Base-by-base conservation (phyloP, 306 rosid species). In the Mucuna pruriens region DNA sequence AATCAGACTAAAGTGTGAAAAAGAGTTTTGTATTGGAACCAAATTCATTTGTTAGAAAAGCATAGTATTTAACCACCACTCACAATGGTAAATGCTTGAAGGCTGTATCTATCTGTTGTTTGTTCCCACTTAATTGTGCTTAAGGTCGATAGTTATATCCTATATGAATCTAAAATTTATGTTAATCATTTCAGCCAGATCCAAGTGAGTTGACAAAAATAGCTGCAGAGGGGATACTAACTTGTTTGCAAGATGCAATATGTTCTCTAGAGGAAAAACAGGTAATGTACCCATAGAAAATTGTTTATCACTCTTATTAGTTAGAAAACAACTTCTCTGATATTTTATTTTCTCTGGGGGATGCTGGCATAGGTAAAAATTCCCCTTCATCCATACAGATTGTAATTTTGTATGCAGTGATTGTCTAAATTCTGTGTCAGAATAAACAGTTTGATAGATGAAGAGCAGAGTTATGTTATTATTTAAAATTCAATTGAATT, bases 211-310 rank as follows among this genome's bases (percentile, higher is more conserved):
- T 91, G 71, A 77, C 67, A 72, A 89, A 90, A 85, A 91, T 93
- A 87, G 99, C 99, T 55, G 90, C 96, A 19, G 97, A 88, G 81
- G 99, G 99, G 82, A 89, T 95, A 87, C 87, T 93, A 57, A 93
- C 97, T 71, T 95, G 98, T 86, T 85, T 95, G 82, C 92, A 93
- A 85, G 99, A 95, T 78, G 97, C 85, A 58, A 91, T 91, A 62
- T 90, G 86, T 82, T 88, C 90, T 74, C 88, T 95, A 42, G 79
- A 87, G 85, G 92, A 91, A 85, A 91, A 88, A 52, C 92, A 91
- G 99, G 99, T 91, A 88, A 17, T 16, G 76, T 15, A 17, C 75
- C 15, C 46, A 3, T 23, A 54, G 29, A 57, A 70, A 76, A 74
- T 77, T 71, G 9, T 62, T 17, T 74, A 36, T 54, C 78, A 46